Evolutionary conservation across 2,329 filamentous ascomycete genomes (phyloP).

Genomic region (Nothophaeocryptopus gaeumannii): DNA sequence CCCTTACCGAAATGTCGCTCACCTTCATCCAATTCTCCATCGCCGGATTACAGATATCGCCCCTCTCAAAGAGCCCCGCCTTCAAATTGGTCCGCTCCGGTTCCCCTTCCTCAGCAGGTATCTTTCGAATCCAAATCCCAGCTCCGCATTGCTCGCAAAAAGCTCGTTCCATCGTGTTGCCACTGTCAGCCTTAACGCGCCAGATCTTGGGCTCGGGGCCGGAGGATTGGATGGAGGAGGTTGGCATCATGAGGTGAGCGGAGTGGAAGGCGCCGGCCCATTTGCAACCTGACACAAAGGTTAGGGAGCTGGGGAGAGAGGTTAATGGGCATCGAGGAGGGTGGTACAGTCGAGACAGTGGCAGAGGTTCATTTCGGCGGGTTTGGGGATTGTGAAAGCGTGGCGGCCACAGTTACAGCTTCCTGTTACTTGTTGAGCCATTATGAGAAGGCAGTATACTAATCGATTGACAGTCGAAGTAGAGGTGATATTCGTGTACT

Average conservation of each 20-base stretch:
- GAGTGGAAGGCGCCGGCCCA: conserved; percentile 15
- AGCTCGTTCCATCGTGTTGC: conserved; percentile 10
- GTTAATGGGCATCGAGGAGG: background rate
- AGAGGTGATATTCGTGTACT: no score
- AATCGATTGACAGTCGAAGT: no score
- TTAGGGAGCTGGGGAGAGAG: background rate
- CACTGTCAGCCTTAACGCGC: conserved; percentile 9
- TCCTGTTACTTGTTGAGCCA: background rate
- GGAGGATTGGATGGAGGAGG: conserved; percentile 1
- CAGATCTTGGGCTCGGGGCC: conserved; percentile 2
- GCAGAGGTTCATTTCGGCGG: conserved; percentile 8
- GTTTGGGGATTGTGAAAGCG: conserved; percentile 3
- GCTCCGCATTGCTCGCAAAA: conserved; percentile 10
- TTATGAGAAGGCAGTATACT: no score
- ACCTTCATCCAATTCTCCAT: conserved; percentile 20
- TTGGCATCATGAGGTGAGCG: conserved; percentile 11
- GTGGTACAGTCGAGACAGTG: conserved; percentile 7
- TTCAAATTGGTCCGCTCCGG: conserved; percentile 11
- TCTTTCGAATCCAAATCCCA: conserved; percentile 11
- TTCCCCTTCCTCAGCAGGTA: background rate
- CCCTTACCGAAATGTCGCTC: background rate
- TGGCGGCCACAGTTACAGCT: conserved; percentile 8
- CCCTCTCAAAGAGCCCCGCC: conserved; percentile 9
- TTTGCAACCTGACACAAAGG: background rate
- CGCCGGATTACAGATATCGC: conserved; percentile 9